Evolutionary conservation across 768 basidiomycete species (phyloP), one percentile per base, ranked within the genome.

Genomic region (Trametes punicea): DNA sequence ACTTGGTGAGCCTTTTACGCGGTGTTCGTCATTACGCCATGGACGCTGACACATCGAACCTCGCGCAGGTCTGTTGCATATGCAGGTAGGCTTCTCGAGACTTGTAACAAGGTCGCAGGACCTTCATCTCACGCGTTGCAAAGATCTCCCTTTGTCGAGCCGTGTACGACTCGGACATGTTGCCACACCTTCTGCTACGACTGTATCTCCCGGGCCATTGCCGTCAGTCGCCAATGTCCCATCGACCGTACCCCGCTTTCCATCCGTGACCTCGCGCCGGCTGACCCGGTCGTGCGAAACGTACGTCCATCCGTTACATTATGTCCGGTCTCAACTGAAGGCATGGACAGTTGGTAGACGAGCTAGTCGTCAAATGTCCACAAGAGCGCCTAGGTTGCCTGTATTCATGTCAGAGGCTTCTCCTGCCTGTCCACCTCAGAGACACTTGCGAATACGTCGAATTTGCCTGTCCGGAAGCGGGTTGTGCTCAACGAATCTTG

Each of bases 111-210:
- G 64, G 21, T 9, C 38, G 48, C 33, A 29, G n/a, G n/a, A n/a
- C 7, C 11, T 18, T n/a, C 27, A 87, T 86, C 88, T 86, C 21
- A 76, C 77, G 11, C 20, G 3, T n/a, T 26, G 2, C 27, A 34
- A 61, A n/a, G 63, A 26, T 42, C 55, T 52, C 89, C 91, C 2
- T 93, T 94, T 65, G 72, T 82, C 7, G 81, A 91, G 27, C 93
- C 93, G 9, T 79, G 78, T 1, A 88, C 88, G 0, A 85, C 90
- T 0, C 78, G 71, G 36, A 82, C 85, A 7, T 95, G 93, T 63
- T 76, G 81, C 56, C 93, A 93, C 67, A 95, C 91, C 0, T 95
- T 95, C 69, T 96, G 93, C 69, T 71, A 72, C n/a, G 85, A 83
- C 27, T 96, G 93, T 65, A 89, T 94, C 57, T 63, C 73, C n/a